Base-by-base conservation (phyloP, 169 alveolate species). In the Hammondia hammondi region DNA sequence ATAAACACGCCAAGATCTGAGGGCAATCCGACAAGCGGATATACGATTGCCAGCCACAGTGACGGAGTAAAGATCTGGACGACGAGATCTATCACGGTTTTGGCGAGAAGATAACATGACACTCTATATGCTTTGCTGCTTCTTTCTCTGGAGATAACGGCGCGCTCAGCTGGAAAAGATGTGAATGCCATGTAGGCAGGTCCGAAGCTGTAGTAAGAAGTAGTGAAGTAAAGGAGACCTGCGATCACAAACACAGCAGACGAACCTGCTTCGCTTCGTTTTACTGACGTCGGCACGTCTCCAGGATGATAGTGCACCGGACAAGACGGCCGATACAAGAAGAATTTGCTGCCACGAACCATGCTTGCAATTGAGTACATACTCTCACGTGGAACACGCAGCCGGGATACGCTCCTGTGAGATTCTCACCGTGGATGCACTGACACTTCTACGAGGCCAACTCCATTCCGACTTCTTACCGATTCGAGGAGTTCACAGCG, bases 91-190 rank as follows among this genome's bases (percentile, higher is more conserved):
- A 94, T 91, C 27, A 88, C 61, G 10, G 94, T 48, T 21, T 89
- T 81, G 10, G 97, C 95, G 37, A 93, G 72, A 43, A 96, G 95
- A 46, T 94, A 96, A 39, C 92, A 81, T 48, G 96, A 93, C 67
- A 94, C 93, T 67, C 93, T 89, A 90, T 70, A 96, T 24, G 95
- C 93, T 67, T 92, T 89, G 88, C 94, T 81, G 88, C 94, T 93
- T 57, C 97, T 90, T 73, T 94, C 97, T 56, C 82, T 91, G 12
- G 97, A 95, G 43, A 91, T 91, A 70, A 94, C 96, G 43, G 87
- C 96, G 61, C 97, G 91, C 70, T 94, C 96, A 3, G 96, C 95
- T 12, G 97, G 97, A 35, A 91, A 91, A 14, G 94, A 72, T 72
- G 43, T 71, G 84, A 96, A 94, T 27, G 97, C 91, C 77, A 91